Percentiles rank a stretch among this genome's conserved stretches.
Conservation (phyloP, 345 rosid genomes). For the Boechera retrofracta region DNA sequence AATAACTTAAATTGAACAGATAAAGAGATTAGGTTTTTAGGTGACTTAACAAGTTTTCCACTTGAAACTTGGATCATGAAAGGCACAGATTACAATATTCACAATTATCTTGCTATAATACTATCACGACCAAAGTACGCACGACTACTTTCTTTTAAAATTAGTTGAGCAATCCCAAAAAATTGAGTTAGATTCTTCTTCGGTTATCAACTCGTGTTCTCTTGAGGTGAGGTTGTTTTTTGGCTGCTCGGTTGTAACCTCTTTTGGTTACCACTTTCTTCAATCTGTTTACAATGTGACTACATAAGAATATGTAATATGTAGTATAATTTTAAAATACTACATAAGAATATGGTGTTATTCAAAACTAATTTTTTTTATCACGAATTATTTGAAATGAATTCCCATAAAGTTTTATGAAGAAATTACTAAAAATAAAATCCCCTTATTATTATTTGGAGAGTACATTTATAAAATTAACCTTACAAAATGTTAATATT, state of each 20-base stretch:
- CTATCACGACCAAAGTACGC: neutral
- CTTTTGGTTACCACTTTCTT: slow-evolving; percentile 47
- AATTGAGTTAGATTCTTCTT: slow-evolving; percentile 66
- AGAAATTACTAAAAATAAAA: no score
- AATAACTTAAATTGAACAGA: neutral
- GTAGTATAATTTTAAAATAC: no score
- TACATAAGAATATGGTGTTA: no score
- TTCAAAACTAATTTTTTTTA: no score
- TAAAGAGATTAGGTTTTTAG: neutral
- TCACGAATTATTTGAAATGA: no score
- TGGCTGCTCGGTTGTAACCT: slow-evolving; percentile 63
- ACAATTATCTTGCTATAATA: slow-evolving; percentile 23
- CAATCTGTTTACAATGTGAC: slow-evolving; percentile 51
- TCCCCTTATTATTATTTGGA: no score
- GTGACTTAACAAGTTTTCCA: neutral
- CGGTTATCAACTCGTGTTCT: slow-evolving; percentile 65
- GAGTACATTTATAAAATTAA: no score
- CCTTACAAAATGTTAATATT: no score
- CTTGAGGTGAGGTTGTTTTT: slow-evolving; percentile 63
- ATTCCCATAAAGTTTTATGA: no score
- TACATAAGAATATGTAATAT: no score
- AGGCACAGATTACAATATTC: slow-evolving; percentile 14
- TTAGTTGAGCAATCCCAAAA: neutral
- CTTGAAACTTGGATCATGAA: neutral
- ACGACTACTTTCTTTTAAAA: neutral